Conservation (phyloP, 2,329 filamentous ascomycete species). For the Fusarium ambrosium region DNA sequence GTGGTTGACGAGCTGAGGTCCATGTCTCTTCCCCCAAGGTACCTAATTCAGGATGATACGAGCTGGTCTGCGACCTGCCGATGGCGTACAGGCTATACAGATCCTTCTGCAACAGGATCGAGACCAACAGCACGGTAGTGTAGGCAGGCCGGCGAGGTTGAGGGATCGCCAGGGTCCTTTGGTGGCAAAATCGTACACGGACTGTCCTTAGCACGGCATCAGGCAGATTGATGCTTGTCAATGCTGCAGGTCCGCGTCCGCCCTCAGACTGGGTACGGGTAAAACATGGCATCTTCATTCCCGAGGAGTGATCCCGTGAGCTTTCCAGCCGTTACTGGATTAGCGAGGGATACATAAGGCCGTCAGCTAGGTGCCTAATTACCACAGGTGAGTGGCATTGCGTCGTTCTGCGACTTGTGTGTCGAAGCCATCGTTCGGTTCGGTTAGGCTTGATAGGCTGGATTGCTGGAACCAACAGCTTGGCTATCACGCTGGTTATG, state of each 20-base stretch:
- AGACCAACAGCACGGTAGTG: conserved; percentile 36
- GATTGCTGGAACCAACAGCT: conserved; percentile 19
- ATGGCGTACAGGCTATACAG: conserved; percentile 21
- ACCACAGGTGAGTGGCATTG: not conserved
- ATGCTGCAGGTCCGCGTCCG: conserved; percentile 40
- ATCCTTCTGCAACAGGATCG: conserved; percentile 35
- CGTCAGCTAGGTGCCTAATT: not conserved
- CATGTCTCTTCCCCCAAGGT: conserved; percentile 3
- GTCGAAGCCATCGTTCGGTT: conserved; percentile 2
- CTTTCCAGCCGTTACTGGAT: not conserved
- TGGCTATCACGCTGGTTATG: conserved; percentile 18
- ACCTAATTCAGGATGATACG: conserved; percentile 30
- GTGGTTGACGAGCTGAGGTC: conserved; percentile 23
- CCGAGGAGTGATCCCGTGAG: conserved; percentile 13
- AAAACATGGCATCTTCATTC: conserved; percentile 17
- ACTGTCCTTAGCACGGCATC: conserved; percentile 26
- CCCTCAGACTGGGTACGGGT: conserved; percentile 6
- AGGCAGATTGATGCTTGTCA: conserved; percentile 46
- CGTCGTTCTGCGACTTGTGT: not conserved
- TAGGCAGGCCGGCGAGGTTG: conserved; percentile 17
- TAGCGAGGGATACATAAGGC: not conserved
- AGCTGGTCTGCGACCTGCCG: conserved; percentile 22
- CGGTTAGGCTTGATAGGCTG: conserved; percentile 8
- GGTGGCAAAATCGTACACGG: conserved; percentile 31
- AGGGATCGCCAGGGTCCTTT: conserved; percentile 47